Evolutionary conservation across 106 monocot genomes (phyloP), one percentile per base, ranked within the genome.

Genomic region (Dioscorea zingiberensis): DNA sequence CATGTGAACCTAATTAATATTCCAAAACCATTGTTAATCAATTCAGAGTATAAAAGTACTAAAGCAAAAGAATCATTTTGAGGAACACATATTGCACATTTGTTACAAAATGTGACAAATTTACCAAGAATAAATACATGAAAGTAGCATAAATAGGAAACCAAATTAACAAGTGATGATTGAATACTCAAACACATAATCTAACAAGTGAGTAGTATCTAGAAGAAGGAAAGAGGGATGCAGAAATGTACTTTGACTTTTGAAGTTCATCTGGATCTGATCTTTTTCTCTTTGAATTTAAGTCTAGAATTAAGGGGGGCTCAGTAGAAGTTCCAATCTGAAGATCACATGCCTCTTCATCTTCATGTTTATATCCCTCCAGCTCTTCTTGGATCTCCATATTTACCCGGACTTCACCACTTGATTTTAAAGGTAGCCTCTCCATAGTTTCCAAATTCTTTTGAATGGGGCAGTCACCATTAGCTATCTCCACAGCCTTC

Each of bases 221-320:
- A 30, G 48, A 24, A 59, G 1, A 24, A 14, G 15, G 16, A 67
- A 15, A 19, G 28, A 61, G 21, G 29, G 21, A 53, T 18, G 21
- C 0, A 53, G 44, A 65, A 29, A 54, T 25, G 26, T 79, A 80
- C 84, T 69, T 80, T 47, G 80, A 76, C 15, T 66, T 47, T 21
- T 67, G 62, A 59, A 67, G 54, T 47, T 25, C 54, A 62, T 68
- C 76, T 49, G 65, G 60, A 22, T 73, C 63, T 56, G 64, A 59
- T 26, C 68, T 68, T 61, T 84, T 84, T 25, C 65, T 76, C 72
- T 80, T 76, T 47, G 60, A 63, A 23, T 27, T 47, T 45, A 16
- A 65, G 17, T 47, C 38, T 12, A 58, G 54, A 47, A 23, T 51
- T 26, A 22, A 23, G 7, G 24, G 48, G 61, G 15, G 38, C 25